Evolutionary conservation across 2,329 filamentous ascomycete species (phyloP), one percentile per base, ranked within the genome.

Genomic region (Ascochyta rabiei): DNA sequence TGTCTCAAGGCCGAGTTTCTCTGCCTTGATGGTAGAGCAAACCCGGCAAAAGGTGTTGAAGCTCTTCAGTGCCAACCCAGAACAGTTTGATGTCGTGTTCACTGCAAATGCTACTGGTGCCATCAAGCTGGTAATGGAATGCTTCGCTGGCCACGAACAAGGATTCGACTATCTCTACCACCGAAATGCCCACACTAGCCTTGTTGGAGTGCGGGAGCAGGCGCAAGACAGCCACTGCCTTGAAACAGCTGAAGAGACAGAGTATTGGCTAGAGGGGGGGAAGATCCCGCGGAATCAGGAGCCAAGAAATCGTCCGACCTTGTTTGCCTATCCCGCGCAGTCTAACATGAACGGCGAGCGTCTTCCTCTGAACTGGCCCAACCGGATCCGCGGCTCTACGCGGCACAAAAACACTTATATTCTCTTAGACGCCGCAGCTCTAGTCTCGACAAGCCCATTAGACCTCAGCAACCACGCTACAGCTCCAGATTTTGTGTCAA

Each of bases 81-180:
- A 86, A 6, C 80, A 90, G 4, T 98, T 93, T 65, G 93, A 97
- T 66, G 75, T 97, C 1, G 84, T 97, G 1, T 98, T 97, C 70
- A 91, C 95, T n/a, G 86, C 91, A 19, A 98, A 98, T 74, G 89
- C 93, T 15, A 97, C 93, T 0, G 92, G 91, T 2, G 93, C 86
- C 2, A 87, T 96, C 65, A 98, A 97, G 74, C 78, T 97, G 3
- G 89, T 96, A 0, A 81, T 84, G 31, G 93, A 98, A 51, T 86
- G 86, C 3, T 83, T 96, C 63, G 80, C 89, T 44, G 85, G 86
- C 48, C 76, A 80, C 28, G 80, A 71, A 44, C 45, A 78, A 21
- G 91, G 91, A 0, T 96, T 95, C 66, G 81, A 83, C 68, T 96
- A 93, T 74, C 84, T 82, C 2, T 96, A 96, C 69, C 93, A 97